Evolutionary conservation across 352 stramenopile genomes (phyloP), one percentile per base, ranked within the genome.

Genomic region (Pythium insidiosum): DNA sequence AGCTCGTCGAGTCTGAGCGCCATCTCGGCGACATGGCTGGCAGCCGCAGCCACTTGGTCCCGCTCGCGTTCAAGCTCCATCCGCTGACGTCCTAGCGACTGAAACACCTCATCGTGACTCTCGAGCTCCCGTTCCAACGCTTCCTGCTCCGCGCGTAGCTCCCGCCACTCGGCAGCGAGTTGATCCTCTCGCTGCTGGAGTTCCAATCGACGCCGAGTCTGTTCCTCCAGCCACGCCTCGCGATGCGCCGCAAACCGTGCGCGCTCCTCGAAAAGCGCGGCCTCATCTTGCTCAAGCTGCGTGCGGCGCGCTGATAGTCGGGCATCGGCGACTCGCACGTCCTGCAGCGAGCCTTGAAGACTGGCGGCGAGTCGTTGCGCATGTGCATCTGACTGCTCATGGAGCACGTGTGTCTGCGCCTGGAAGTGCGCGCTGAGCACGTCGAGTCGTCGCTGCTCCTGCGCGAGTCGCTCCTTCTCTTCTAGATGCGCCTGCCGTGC

Each of bases 391-490:
- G 57, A 51, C 12, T 48, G 63, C 37, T 85, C 73, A 43, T 80
- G 47, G 3, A 88, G 43, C 12, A 70, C 61, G 11, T 48, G 53
- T 4, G 56, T 70, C 50, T 91, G 78, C 5, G 71, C 73, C 29
- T 88, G 72, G 35, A 87, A 83, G 25, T 91, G 75, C 5, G 65
- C 41, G 20, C 73, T 68, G 0, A 88, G 50, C 11, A 65, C 66
- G 29, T 75, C 67, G 4, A 91, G 28, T 0, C 78, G 75, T n/a
- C 68, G 38, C 46, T 91, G 79, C 36, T 91, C 76, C 18, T 77
- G 61, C 7, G 73, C 60, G 28, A 91, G 36, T 3, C 79, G 69
- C 56, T 91, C 76, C 35, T 84, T 82, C 37, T 91, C 74, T 19
- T 88, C 78, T 10, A 84, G 40, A 21, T 80, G 60, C 41, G 80